phyloP scores from a whole-genome alignment of 768 basidiomycete species.

The Tylopilus sp. region DNA sequence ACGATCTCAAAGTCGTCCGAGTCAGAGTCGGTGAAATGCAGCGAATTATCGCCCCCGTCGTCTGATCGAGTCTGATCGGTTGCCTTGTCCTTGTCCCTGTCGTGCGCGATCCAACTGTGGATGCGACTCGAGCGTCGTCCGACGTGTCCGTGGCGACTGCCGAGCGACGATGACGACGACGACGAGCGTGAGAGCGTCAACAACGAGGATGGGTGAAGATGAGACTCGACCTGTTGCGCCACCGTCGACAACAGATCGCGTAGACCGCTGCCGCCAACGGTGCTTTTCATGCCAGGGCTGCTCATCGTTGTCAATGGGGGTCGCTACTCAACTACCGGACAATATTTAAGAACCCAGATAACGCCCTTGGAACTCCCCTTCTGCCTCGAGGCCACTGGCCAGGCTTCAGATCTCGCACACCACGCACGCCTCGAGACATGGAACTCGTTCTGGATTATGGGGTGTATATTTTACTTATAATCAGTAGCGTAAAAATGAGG shows the following conservation, averaged over 20 bases:
- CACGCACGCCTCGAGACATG: background rate
- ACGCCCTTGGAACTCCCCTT: background rate
- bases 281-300: background rate
- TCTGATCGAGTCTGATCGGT: background rate
- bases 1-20: slow-evolving; percentile 5
- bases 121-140: slow-evolving; percentile 12
- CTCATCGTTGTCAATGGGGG: background rate
- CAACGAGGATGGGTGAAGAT: slow-evolving; percentile 8
- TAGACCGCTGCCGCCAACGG: background rate
- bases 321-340: background rate
- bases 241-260: slow-evolving; percentile 22
- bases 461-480: slow-evolving; percentile 10
- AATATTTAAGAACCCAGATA: background rate
- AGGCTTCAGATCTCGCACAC: background rate
- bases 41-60: slow-evolving; percentile 10
- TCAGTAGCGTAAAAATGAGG: background rate
- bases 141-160: background rate
- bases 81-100: slow-evolving; percentile 1
- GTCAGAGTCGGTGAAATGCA: slow-evolving; percentile 16
- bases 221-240: slow-evolving; percentile 25
- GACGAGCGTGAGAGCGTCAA: background rate
- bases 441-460: slow-evolving; percentile 6
- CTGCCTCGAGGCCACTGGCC: slow-evolving; percentile 13
- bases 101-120: slow-evolving; percentile 10
- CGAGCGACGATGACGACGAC: background rate